These are phyloP conservation scores for Trametes punicea DNA, from an alignment of 768 basidiomycete genomes.

Conservation along the genomic window DNA sequence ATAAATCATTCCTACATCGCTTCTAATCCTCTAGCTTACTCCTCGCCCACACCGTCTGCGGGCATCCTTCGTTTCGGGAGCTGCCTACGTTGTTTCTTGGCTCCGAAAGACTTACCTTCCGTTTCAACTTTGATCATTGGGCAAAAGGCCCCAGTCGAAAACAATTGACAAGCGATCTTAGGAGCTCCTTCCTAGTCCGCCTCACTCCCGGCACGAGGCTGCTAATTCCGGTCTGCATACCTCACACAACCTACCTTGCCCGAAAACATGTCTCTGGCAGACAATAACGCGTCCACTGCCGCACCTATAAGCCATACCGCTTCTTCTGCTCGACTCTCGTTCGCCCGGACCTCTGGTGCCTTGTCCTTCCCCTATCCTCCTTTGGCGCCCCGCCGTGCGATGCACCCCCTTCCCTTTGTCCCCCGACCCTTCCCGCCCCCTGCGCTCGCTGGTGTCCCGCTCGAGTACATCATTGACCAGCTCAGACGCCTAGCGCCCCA, in stretches of 20 bases:
- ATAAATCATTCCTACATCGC: constrained; percentile 14
- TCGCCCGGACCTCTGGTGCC: constrained; percentile 20
- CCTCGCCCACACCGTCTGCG: background rate
- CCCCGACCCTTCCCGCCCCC: constrained; percentile 64
- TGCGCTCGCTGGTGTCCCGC: constrained; percentile 58
- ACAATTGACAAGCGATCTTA: constrained; percentile 16
- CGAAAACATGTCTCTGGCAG: constrained; percentile 27
- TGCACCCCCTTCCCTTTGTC: constrained; percentile 39
- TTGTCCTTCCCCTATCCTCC: constrained; percentile 14
- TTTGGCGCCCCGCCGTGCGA: constrained; percentile 25
- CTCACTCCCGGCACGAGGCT: constrained; percentile 22
- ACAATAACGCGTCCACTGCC: constrained; percentile 21
- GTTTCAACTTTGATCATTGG: constrained; percentile 9
- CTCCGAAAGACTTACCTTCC: constrained; percentile 4
- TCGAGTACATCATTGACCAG: constrained; percentile 70
- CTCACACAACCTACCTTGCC: constrained; percentile 12
- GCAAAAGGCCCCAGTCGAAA: constrained; percentile 10
- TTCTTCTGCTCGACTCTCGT: constrained; percentile 4
- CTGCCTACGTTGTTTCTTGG: constrained; percentile 3
- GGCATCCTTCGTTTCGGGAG: constrained; percentile 6
- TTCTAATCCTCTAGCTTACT: background rate
- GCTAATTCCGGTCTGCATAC: constrained; percentile 18
- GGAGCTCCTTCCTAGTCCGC: constrained; percentile 19
- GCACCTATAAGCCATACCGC: constrained; percentile 20
- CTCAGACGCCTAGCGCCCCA: constrained; percentile 61